Percentiles rank a stretch among this genome's conserved stretches.
These are phyloP conservation scores for Thuidium tamariscinum DNA, from an alignment of 225 moss, liverwort and hornwort genomes.

Conservation along the genomic window DNA sequence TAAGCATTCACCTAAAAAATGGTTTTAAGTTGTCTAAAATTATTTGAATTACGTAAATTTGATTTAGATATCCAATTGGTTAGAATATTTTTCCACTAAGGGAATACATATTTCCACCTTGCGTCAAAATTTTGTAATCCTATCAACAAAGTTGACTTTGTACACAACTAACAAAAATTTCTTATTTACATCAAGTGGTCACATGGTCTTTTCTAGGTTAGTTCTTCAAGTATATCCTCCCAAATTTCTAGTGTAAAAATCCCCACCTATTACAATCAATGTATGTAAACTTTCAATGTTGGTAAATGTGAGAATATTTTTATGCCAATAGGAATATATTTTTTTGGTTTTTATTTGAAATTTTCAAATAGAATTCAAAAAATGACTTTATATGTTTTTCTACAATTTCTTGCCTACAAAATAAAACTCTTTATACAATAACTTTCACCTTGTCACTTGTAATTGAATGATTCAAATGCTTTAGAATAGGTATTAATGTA, in stretches of 20 bases:
- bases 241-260: background rate
- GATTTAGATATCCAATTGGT: background rate
- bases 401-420: too few species aligned
- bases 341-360: too few species aligned
- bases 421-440: too few species aligned
- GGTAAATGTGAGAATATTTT: too few species aligned
- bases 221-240: accelerated
- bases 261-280: background rate
- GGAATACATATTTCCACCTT: accelerated
- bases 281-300: background rate
- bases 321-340: too few species aligned
- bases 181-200: accelerated
- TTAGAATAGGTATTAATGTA: too few species aligned
- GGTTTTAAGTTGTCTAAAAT: background rate
- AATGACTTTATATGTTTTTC: too few species aligned
- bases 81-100: too few species aligned
- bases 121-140: too few species aligned
- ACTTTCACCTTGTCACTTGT: too few species aligned
- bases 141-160: accelerated
- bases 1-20: background rate
- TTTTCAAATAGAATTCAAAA: too few species aligned
- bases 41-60: background rate
- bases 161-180: background rate
- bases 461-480: too few species aligned
- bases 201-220: background rate